A percentile compares a stretch with the other conserved stretches of the same genome.
phyloP scores from a whole-genome alignment of 192 early-diverging fungal genomes.

The Phlyctochytrium bullatum region DNA sequence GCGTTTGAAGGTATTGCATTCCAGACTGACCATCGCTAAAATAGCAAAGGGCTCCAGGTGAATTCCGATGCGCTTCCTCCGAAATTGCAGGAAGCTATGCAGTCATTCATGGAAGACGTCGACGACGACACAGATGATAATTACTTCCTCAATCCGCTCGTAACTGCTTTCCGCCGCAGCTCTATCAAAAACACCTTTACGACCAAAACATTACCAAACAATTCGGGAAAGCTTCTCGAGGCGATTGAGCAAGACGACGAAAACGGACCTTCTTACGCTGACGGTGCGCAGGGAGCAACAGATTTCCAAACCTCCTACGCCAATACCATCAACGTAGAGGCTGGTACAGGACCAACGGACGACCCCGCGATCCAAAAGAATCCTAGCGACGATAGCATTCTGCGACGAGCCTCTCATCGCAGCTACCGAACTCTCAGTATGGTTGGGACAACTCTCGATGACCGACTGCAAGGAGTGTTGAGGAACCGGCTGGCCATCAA shows the following conservation, averaged over 20 bases:
- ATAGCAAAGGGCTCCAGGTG: constrained; percentile 9
- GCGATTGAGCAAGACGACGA: background rate
- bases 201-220: background rate
- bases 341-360: background rate
- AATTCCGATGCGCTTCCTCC: constrained; percentile 4
- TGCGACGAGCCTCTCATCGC: background rate
- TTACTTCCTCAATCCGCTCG: background rate
- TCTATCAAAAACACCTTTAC: background rate
- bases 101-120: background rate
- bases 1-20: constrained; percentile 26
- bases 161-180: background rate
- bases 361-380: background rate
- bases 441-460: constrained; percentile 17
- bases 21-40: background rate
- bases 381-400: background rate
- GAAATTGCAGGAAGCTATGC: background rate
- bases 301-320: too few relatives aligned
- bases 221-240: background rate
- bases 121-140: background rate
- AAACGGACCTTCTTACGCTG: too few relatives aligned
- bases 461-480: constrained; percentile 30
- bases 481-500: constrained; percentile 34
- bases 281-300: too few relatives aligned
- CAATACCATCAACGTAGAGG: background rate
- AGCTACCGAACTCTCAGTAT: background rate